Conservation (phyloP, 208 protist genomes). For the Leishmania major region DNA sequence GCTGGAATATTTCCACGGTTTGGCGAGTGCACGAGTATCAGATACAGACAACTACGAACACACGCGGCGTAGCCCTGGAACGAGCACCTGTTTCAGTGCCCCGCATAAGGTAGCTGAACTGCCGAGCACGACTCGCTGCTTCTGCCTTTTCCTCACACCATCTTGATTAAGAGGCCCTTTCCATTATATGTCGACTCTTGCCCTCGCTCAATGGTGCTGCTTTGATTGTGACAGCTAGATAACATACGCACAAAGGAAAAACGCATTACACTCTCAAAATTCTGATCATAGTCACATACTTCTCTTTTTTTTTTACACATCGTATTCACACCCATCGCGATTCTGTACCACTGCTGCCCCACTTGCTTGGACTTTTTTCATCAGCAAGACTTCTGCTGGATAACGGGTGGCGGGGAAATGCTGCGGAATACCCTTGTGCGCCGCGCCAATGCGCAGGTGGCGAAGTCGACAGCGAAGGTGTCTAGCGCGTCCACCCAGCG, state of each 20-base stretch:
- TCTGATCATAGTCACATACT: conserved; percentile 5
- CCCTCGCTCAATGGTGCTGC: conserved; percentile 17
- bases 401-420: conserved; percentile 25
- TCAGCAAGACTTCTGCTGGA: conserved; percentile 6
- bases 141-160: neutral
- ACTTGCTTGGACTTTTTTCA: conserved; percentile 1
- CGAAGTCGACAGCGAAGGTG: conserved; percentile 11
- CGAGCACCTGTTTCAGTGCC: neutral
- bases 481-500: conserved; percentile 16
- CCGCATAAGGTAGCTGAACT: neutral
- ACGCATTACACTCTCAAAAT: neutral
- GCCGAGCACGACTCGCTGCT: neutral
- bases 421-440: conserved; percentile 42
- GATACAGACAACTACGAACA: neutral
- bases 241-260: conserved; percentile 17
- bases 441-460: conserved; percentile 29
- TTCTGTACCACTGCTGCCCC: neutral
- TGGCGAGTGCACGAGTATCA: neutral
- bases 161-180: neutral
- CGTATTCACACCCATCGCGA: neutral
- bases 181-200: neutral
- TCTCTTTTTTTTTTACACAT: neutral
- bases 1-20: neutral
- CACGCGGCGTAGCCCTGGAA: neutral
- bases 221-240: conserved; percentile 2